These are phyloP conservation scores for Fusarium sp. DNA, from an alignment of 2,329 filamentous ascomycete species.

Conservation along the genomic window DNA sequence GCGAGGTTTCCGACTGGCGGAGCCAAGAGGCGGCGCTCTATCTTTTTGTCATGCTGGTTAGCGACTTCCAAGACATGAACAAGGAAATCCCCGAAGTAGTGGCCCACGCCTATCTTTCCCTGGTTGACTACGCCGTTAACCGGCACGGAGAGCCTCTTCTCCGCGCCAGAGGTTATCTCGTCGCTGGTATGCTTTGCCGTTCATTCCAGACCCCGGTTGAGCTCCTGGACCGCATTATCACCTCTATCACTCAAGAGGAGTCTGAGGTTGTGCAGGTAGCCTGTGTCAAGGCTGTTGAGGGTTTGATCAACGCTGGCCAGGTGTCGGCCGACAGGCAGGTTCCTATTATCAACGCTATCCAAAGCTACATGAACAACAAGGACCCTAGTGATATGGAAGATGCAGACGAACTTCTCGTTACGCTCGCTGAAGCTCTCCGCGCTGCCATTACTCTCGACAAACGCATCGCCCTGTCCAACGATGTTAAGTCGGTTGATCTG, in stretches of 20 bases:
- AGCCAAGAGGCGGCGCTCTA: constrained; percentile 83
- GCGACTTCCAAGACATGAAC: constrained; percentile 82
- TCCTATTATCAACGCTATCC: constrained; percentile 68
- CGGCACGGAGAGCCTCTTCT: constrained; percentile 77
- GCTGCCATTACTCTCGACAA: constrained; percentile 85
- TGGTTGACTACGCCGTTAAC: constrained; percentile 81
- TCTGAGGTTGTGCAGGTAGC: constrained; percentile 92
- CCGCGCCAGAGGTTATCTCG: constrained; percentile 85
- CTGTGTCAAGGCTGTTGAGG: constrained; percentile 86
- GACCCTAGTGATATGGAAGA: constrained; percentile 86
- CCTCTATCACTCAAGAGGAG: constrained; percentile 77
- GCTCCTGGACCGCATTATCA: constrained; percentile 77
- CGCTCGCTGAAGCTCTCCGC: constrained; percentile 85
- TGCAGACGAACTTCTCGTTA: constrained; percentile 90
- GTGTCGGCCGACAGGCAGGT: constrained; percentile 66
- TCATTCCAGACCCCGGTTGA: constrained; percentile 70
- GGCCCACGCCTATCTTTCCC: constrained; percentile 78
- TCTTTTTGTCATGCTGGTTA: constrained; percentile 83
- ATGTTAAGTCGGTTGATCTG: constrained; percentile 79
- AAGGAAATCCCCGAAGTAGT: constrained; percentile 75
- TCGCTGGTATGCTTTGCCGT: constrained; percentile 81
- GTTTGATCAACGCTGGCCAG: constrained; percentile 65
- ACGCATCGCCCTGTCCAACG: constrained; percentile 74
- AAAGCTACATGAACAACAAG: constrained; percentile 79
- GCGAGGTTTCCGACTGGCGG: constrained; percentile 61